Conservation (phyloP, 2,329 filamentous ascomycete species). For the Penicillium hesseltinei region DNA sequence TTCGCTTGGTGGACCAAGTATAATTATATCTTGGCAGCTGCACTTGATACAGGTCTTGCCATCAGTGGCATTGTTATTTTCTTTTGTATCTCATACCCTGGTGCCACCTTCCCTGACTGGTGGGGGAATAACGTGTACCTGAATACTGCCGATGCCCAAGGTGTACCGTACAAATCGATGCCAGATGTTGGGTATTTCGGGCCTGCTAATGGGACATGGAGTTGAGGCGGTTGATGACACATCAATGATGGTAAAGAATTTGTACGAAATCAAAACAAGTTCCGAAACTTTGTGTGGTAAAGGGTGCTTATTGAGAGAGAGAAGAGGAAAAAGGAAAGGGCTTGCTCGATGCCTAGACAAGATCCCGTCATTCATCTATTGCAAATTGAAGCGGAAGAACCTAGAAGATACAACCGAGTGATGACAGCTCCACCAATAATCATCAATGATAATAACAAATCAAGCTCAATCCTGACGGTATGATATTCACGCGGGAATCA, state of each 20-base stretch:
- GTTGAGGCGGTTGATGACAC: not conserved
- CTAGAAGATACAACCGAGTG: too few species aligned
- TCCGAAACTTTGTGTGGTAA: not conserved
- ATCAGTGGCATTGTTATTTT: conserved; percentile 38
- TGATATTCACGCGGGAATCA: too few species aligned
- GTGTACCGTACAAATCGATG: conserved; percentile 28
- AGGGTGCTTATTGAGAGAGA: not conserved
- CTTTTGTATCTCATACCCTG: conserved; percentile 35
- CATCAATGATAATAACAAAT: too few species aligned
- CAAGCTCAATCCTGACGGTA: too few species aligned
- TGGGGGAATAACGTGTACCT: conserved; percentile 36
- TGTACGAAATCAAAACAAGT: not conserved
- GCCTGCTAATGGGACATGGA: conserved; percentile 32
- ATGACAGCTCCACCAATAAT: too few species aligned
- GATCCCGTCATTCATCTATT: too few species aligned
- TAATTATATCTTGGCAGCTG: conserved; percentile 45
- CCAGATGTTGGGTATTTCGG: conserved; percentile 32
- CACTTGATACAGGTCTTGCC: conserved; percentile 38
- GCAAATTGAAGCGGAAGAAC: too few species aligned
- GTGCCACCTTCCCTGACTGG: conserved; percentile 32
- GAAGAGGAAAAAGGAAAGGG: too few species aligned
- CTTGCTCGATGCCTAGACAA: too few species aligned
- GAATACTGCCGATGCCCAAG: conserved; percentile 33
- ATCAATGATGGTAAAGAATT: too few species aligned
- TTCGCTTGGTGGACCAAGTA: conserved; percentile 48